phyloP scores from a whole-genome alignment of 768 basidiomycete species.

The Panaeolus papilionaceus region DNA sequence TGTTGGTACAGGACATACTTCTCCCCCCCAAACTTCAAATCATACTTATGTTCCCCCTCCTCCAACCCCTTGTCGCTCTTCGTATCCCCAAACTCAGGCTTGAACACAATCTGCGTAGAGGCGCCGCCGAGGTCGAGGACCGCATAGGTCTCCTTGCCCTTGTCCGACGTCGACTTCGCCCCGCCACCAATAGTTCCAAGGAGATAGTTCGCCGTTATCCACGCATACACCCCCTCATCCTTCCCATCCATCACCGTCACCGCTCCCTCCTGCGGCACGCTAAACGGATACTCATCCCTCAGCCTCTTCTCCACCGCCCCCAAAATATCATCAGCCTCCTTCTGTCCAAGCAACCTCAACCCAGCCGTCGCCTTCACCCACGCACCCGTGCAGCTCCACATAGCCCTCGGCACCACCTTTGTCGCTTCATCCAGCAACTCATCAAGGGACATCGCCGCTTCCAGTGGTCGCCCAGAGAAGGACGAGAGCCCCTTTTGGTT shows the following conservation, averaged over 20 bases:
- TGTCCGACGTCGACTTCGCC: not conserved
- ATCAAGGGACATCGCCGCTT: constrained; percentile 82
- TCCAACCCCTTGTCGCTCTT: constrained; percentile 46
- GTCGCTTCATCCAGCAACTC: constrained; percentile 82
- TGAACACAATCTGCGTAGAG: constrained; percentile 97
- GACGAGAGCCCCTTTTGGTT: constrained; percentile 80
- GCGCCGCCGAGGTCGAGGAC: constrained; percentile 97
- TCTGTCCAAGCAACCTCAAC: too few species aligned
- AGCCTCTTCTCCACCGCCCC: too few species aligned
- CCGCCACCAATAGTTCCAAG: constrained; percentile 60
- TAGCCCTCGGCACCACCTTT: too few species aligned
- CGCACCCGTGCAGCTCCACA: too few species aligned
- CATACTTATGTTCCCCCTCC: constrained; percentile 93
- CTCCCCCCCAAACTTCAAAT: constrained; percentile 74
- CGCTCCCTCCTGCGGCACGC: too few species aligned
- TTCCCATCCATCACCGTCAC: too few species aligned
- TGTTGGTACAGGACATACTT: constrained; percentile 91
- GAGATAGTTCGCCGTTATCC: constrained; percentile 98
- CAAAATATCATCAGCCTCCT: too few species aligned
- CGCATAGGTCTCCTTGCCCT: constrained; percentile 63
- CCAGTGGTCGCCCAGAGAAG: constrained; percentile 62
- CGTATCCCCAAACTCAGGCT: constrained; percentile 62
- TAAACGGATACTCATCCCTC: too few species aligned
- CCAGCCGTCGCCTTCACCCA: too few species aligned
- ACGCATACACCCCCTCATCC: constrained; percentile 99